Conservation (phyloP, 768 basidiomycete species). For the Russula brevipes region DNA sequence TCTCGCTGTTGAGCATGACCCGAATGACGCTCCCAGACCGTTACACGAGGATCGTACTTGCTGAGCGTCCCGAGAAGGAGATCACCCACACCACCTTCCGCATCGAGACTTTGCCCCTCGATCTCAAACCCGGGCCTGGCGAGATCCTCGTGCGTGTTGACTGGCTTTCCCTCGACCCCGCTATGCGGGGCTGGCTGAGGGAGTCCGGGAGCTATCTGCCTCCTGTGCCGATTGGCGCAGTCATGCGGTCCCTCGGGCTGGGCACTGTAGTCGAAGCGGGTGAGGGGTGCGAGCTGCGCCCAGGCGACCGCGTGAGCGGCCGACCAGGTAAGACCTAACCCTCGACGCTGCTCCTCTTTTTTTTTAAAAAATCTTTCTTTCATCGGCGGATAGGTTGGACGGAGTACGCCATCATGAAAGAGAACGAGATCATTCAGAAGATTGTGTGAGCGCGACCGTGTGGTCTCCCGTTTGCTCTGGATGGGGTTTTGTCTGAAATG, state of each 20-base stretch:
- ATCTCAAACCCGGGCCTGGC: constrained; percentile 48
- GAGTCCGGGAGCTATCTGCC: constrained; percentile 66
- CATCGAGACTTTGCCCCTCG: constrained; percentile 47
- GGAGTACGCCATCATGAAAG: constrained; percentile 62
- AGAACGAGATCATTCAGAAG: constrained; percentile 42
- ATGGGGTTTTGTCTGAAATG: background rate
- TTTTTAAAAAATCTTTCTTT: background rate
- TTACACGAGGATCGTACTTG: constrained; percentile 69
- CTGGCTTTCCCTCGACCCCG: constrained; percentile 80
- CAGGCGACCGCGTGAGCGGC: background rate
- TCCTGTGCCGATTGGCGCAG: constrained; percentile 37
- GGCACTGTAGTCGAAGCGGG: constrained; percentile 67
- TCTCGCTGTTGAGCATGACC: too few relatives aligned
- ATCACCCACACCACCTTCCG: constrained; percentile 74
- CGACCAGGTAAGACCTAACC: constrained; percentile 42
- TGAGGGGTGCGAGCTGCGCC: constrained; percentile 49
- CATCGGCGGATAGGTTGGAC: constrained; percentile 55
- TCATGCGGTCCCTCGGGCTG: constrained; percentile 69
- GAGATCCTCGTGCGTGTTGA: constrained; percentile 72
- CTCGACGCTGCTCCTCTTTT: background rate
- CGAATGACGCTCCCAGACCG: constrained; percentile 1
- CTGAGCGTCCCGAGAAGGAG: constrained; percentile 63
- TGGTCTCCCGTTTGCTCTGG: too few relatives aligned
- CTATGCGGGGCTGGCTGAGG: constrained; percentile 82
- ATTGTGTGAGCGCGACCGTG: constrained; percentile 44